These are phyloP conservation scores for Lichenothelia convexa DNA, from an alignment of 495 filamentous ascomycete species.

Conservation along the genomic window DNA sequence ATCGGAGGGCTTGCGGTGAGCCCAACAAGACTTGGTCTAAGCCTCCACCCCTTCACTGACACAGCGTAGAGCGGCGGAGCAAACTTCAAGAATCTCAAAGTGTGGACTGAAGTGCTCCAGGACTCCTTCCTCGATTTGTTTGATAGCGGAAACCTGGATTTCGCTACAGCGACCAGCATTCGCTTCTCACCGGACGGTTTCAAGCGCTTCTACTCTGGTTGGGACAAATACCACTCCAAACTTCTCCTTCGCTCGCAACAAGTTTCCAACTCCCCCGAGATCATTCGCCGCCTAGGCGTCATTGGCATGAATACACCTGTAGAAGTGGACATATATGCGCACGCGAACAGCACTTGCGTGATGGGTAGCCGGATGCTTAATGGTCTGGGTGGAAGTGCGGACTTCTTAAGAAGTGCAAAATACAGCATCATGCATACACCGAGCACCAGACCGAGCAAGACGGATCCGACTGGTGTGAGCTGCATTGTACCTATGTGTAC, in stretches of 20 bases:
- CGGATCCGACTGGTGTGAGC: conserved; percentile 62
- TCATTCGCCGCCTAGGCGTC: conserved; percentile 71
- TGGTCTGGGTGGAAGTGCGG: conserved; percentile 73
- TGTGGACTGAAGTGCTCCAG: conserved; percentile 90
- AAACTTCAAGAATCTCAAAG: conserved; percentile 72
- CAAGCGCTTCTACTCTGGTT: conserved; percentile 78
- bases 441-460: conserved; percentile 59
- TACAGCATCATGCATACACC: conserved; percentile 93
- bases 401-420: conserved; percentile 70
- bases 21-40: too few relatives aligned
- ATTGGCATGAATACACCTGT: conserved; percentile 95
- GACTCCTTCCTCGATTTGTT: conserved; percentile 90
- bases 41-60: conserved; percentile 1
- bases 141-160: conserved; percentile 77
- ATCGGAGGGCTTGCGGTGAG: conserved; percentile 56
- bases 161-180: conserved; percentile 79
- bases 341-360: conserved; percentile 81
- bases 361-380: conserved; percentile 88
- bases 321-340: conserved; percentile 87
- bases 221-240: conserved; percentile 64
- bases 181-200: conserved; percentile 86
- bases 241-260: conserved; percentile 73
- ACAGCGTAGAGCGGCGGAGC: conserved; percentile 32
- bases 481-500: conserved; percentile 91
- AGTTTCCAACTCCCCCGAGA: conserved; percentile 86